Evolutionary conservation across 2,329 filamentous ascomycete species (phyloP).

Genomic region (Blastomyces emzantsi): DNA sequence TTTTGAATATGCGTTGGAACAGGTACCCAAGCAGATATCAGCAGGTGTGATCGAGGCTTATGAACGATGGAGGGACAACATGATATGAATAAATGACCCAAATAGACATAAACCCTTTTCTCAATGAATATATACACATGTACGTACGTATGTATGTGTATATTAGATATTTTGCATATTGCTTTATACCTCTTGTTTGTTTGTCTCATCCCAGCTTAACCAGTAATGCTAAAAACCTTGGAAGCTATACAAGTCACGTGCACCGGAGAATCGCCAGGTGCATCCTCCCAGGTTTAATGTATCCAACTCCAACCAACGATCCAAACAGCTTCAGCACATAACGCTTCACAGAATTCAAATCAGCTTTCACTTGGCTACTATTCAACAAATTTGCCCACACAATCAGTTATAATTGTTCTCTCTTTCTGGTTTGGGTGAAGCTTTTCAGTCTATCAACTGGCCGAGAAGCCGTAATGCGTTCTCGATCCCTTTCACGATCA

Average conservation of each 20-base stretch:
- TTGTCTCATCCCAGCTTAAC: not conserved
- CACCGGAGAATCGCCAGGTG: not conserved
- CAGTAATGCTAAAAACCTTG: not conserved
- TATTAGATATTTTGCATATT: not conserved
- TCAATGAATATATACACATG: not conserved
- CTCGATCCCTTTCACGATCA: conserved; percentile 19
- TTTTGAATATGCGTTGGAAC: conserved; percentile 36
- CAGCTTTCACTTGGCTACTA: not conserved
- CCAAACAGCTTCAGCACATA: not conserved
- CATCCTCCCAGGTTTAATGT: too few relatives aligned
- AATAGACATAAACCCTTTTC: not conserved
- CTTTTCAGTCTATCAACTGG: not conserved
- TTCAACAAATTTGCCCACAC: not conserved
- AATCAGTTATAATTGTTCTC: not conserved
- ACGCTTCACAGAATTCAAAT: not conserved
- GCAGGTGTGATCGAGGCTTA: conserved; percentile 50
- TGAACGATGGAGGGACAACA: conserved; percentile 42
- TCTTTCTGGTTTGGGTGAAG: not conserved
- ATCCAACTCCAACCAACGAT: not conserved
- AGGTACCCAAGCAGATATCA: conserved; percentile 52
- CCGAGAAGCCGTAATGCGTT: conserved; percentile 13
- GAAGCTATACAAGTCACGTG: not conserved
- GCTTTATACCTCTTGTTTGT: not conserved
- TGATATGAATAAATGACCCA: not conserved
- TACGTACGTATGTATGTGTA: too few relatives aligned